Evolutionary conservation across 1,284 basidiomycete species (phyloP).

Genomic region (Rhodofomes roseus): DNA sequence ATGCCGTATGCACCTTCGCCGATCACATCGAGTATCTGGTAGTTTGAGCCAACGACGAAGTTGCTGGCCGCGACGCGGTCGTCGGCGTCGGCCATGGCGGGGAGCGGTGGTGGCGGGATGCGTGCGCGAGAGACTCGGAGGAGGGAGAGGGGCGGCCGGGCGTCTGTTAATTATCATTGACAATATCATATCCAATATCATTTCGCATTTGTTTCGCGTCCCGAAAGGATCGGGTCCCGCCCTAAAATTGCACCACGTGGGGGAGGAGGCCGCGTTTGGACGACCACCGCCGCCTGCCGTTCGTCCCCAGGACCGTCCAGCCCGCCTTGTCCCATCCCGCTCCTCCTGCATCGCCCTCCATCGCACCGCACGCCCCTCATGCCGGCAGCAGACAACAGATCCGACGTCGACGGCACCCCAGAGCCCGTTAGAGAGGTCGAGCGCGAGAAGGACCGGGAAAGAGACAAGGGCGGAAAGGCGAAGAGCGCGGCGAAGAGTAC

Average conservation of each 20-base stretch:
- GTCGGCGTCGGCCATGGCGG: constrained; percentile 33
- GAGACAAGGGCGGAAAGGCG: constrained; percentile 30
- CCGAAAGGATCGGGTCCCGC: too few relatives aligned
- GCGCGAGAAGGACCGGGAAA: constrained; percentile 32
- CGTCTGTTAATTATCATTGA: too few relatives aligned
- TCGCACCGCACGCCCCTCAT: constrained; percentile 18
- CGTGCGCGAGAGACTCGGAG: not conserved
- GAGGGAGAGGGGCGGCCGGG: not conserved
- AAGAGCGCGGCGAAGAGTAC: constrained; percentile 36
- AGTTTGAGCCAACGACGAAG: constrained; percentile 63
- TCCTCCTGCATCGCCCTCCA: not conserved
- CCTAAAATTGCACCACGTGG: constrained; percentile 7
- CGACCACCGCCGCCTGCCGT: constrained; percentile 2
- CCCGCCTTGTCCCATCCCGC: not conserved
- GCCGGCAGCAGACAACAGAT: constrained; percentile 29
- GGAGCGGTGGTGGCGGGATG: not conserved
- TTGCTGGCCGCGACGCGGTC: constrained; percentile 39
- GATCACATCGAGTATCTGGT: constrained; percentile 75
- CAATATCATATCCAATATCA: too few relatives aligned
- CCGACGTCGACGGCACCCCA: constrained; percentile 24
- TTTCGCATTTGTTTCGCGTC: too few relatives aligned
- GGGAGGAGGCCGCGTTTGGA: constrained; percentile 1
- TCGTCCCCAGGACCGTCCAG: not conserved
- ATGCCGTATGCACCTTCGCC: constrained; percentile 84
- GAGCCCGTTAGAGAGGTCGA: constrained; percentile 30